Percentiles rank a stretch among this genome's conserved stretches.
Evolutionary conservation across 345 rosid species (phyloP).

Genomic region (Noccaea bulbosa): DNA sequence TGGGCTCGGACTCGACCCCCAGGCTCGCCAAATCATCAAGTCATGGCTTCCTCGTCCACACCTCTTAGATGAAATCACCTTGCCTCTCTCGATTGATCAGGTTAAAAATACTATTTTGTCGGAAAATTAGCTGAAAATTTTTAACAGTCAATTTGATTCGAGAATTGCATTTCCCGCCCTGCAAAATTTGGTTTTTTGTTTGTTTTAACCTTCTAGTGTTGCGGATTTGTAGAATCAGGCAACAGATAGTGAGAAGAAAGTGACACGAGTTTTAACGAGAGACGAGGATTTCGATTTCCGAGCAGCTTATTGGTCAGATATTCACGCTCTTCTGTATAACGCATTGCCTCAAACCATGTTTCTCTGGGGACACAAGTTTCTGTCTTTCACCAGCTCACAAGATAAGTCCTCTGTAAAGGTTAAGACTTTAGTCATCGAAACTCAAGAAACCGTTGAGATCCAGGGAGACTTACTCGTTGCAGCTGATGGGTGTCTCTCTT

Average conservation of each 20-base stretch:
- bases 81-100: conserved; percentile 65
- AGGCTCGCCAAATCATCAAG: conserved; percentile 51
- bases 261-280: conserved; percentile 51
- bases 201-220: not conserved
- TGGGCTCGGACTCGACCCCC: conserved; percentile 68
- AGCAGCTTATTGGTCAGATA: conserved; percentile 85
- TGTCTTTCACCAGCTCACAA: conserved; percentile 57
- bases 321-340: conserved; percentile 58
- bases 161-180: not conserved
- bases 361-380: conserved; percentile 66
- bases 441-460: conserved; percentile 53
- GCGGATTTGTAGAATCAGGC: conserved; percentile 53
- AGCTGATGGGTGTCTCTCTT: conserved; percentile 81
- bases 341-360: conserved; percentile 56
- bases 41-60: conserved; percentile 63
- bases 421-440: conserved; percentile 52
- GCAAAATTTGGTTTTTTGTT: not conserved
- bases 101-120: conserved; percentile 11
- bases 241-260: conserved; percentile 51
- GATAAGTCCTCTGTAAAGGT: conserved; percentile 53
- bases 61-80: conserved; percentile 52
- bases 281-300: conserved; percentile 71
- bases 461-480: conserved; percentile 72
- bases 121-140: no score
- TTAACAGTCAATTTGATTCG: not conserved